Base-by-base conservation (phyloP, 108 stramenopile species). In the Pinguiococcus pyrenoidosus region DNA sequence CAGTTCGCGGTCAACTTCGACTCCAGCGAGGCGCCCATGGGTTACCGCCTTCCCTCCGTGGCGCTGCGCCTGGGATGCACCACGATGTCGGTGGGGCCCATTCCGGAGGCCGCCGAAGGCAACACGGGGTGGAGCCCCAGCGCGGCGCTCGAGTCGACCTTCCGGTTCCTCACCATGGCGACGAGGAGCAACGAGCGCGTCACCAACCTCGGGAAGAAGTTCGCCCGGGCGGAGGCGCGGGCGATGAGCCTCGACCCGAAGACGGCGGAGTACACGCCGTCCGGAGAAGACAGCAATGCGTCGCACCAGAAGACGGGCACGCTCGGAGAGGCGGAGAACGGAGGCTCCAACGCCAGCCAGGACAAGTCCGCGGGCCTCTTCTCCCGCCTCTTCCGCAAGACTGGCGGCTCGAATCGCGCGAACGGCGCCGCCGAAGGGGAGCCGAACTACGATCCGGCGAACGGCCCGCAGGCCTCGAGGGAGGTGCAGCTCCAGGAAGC, bases 1-100 rank as follows among this genome's bases (percentile, higher is more conserved):
- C 12, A 13, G 5, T 21, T 46, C 4, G 46, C 56, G 20, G 56
- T 57, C 26, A 46, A 57, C 28, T 37, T 45, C 46, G 56, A 57
- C 24, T 13, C 21, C 1, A 46, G 32, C 24, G 4, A 5, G 5
- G 13, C 40, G 12, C 30, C 20, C 33, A 16, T 18, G n/a, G 56
- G 46, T 6, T 57, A 48, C 37, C 44, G 46, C 32, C 32, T 27
- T 32, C 35, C 20, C 33, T 46, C 10, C 26, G 46, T 26, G 16
- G 30, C 42, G 17, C 43, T 8, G 16, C 1, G 8, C 6, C 28
- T 46, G n/a, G 56, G 32, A n/a, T 48, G 44, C 46, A 25, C 16
- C 1, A 23, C 17, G 35, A n/a, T 46, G 4, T 57, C 2, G 32
- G 25, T 28, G 44, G 44, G 56, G 23, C 25, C 29, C 3, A 2